These are phyloP conservation scores for Trichaptum fuscoviolaceum DNA, from an alignment of 768 basidiomycete genomes.

Conservation along the genomic window DNA sequence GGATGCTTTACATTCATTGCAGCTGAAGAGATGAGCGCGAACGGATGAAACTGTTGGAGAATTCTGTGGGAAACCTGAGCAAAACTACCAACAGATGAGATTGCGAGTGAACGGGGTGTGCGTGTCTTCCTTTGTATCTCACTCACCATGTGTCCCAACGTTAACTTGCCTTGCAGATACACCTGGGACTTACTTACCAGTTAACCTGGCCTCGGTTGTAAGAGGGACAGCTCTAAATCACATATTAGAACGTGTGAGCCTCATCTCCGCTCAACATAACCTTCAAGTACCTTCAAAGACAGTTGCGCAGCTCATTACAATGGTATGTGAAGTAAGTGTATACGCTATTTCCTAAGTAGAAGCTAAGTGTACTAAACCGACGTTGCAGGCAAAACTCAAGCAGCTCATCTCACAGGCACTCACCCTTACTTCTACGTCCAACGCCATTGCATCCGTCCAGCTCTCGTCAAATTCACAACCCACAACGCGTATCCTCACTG, in stretches of 20 bases:
- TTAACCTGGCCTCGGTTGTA: constrained; percentile 71
- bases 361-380: neutral
- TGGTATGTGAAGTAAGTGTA: constrained; percentile 65
- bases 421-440: constrained; percentile 69
- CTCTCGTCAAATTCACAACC: constrained; percentile 41
- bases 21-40: constrained; percentile 79
- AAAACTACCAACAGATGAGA: constrained; percentile 55
- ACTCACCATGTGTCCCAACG: constrained; percentile 1
- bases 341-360: neutral
- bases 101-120: constrained; percentile 65
- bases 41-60: constrained; percentile 49
- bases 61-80: constrained; percentile 39
- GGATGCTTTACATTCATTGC: constrained; percentile 50
- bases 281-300: constrained; percentile 52
- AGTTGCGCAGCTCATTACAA: constrained; percentile 65
- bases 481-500: constrained; percentile 47
- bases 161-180: constrained; percentile 38
- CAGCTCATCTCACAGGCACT: constrained; percentile 78
- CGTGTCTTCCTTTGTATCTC: constrained; percentile 13
- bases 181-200: constrained; percentile 63
- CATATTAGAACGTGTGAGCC: constrained; percentile 72
- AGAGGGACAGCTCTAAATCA: constrained; percentile 72
- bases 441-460: constrained; percentile 70
- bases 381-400: constrained; percentile 67
- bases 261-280: constrained; percentile 76